A percentile compares a stretch with the other conserved stretches of the same genome.
Conservation (phyloP, 345 rosid species). For the Trapa bicornis region DNA sequence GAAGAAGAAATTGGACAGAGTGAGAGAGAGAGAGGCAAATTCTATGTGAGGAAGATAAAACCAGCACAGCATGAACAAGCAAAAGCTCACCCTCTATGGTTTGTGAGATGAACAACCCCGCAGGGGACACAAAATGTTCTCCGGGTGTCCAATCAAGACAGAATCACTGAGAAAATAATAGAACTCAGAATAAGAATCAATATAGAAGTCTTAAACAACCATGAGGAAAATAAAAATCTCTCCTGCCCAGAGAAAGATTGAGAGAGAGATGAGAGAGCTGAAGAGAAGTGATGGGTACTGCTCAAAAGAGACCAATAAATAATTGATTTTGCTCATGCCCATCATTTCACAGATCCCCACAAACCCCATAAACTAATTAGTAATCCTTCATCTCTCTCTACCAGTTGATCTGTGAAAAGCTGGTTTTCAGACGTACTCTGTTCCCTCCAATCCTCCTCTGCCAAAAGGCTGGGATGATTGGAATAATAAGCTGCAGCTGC, state of each 20-base stretch:
- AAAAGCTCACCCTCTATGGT: neutral
- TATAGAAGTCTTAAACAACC: neutral
- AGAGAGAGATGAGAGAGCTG: neutral
- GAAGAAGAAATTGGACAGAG: neutral
- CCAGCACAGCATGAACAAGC: neutral
- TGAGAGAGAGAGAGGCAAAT: neutral
- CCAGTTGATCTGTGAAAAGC: neutral
- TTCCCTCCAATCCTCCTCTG: neutral
- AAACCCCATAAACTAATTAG: constrained; percentile 3
- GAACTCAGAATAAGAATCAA: constrained; percentile 1
- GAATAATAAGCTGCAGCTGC: neutral
- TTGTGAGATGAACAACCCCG: neutral
- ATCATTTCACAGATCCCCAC: constrained; percentile 10
- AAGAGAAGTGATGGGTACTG: neutral
- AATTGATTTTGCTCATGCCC: constrained; percentile 2
- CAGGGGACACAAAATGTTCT: neutral
- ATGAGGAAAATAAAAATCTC: neutral
- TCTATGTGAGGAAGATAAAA: neutral
- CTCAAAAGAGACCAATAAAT: constrained; percentile 3
- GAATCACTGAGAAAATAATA: neutral
- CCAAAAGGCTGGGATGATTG: neutral
- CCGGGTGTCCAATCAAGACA: neutral
- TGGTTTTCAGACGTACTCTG: constrained; percentile 2
- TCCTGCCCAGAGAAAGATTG: neutral
- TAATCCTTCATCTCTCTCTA: neutral